A percentile compares a stretch with the other conserved stretches of the same genome.
These are phyloP conservation scores for Lunularia cruciata DNA, from an alignment of 225 moss, liverwort and hornwort genomes.

Conservation along the genomic window DNA sequence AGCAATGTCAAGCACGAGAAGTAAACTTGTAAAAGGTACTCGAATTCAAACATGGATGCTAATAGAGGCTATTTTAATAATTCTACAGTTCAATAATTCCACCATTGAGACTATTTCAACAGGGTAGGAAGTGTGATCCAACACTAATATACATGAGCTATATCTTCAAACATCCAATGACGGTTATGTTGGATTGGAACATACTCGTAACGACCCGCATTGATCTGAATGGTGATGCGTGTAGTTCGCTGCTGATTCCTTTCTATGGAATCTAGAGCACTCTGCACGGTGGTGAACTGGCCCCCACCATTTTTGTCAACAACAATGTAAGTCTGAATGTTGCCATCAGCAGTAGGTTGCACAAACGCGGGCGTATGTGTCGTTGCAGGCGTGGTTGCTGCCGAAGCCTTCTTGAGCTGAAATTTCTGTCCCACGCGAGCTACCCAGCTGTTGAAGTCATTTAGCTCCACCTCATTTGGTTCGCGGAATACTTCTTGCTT, in stretches of 20 bases:
- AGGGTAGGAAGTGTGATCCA: too few species aligned
- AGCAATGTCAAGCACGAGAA: too few species aligned
- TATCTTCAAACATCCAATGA: too few species aligned
- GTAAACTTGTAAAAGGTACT: too few species aligned
- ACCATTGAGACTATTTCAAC: too few species aligned
- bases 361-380: not conserved
- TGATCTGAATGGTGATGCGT: constrained; percentile 49
- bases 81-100: too few species aligned
- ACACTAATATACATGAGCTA: too few species aligned
- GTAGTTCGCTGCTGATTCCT: constrained; percentile 37
- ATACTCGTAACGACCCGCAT: constrained; percentile 52
- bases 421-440: constrained; percentile 31
- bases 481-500: constrained; percentile 7
- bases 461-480: constrained; percentile 23
- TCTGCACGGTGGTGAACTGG: constrained; percentile 41
- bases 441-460: constrained; percentile 37
- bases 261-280: constrained; percentile 51
- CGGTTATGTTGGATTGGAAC: not conserved
- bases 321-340: constrained; percentile 35
- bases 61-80: too few species aligned
- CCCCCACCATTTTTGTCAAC: constrained; percentile 47
- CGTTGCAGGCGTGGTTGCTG: not conserved
- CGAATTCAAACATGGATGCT: too few species aligned
- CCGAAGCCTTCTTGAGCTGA: constrained; percentile 14
- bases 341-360: not conserved